Evolutionary conservation across 768 basidiomycete species (phyloP).

Genomic region (Mycena belliarum): DNA sequence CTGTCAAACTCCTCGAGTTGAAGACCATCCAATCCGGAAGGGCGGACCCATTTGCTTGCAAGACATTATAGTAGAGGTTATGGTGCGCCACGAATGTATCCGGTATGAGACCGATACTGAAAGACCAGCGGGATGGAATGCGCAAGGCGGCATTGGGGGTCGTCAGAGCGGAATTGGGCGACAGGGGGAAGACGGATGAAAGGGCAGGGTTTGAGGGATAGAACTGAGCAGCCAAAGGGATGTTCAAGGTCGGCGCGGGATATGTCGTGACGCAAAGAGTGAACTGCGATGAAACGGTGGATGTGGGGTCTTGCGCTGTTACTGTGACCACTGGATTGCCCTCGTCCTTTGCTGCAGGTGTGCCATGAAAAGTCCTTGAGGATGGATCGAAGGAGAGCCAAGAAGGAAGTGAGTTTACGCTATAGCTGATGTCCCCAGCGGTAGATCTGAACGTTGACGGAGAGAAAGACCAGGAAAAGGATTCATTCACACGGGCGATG

Average conservation of each 20-base stretch:
- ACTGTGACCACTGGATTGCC: slow-evolving; percentile 64
- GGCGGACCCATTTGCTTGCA: slow-evolving; percentile 63
- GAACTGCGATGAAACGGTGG: slow-evolving; percentile 53
- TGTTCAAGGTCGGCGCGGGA: slow-evolving; percentile 54
- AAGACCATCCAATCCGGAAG: slow-evolving; percentile 80
- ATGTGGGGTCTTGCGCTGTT: slow-evolving; percentile 56
- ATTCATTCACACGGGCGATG: slow-evolving; percentile 66
- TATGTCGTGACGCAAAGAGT: slow-evolving; percentile 57
- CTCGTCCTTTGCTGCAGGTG: slow-evolving; percentile 61
- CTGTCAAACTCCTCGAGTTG: slow-evolving; percentile 64
- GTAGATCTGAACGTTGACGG: slow-evolving; percentile 61
- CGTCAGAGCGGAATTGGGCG: slow-evolving; percentile 57
- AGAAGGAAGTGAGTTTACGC: slow-evolving; percentile 57
- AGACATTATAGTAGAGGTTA: slow-evolving; percentile 63
- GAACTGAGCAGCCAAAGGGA: slow-evolving; percentile 63
- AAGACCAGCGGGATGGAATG: slow-evolving; percentile 83
- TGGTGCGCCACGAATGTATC: slow-evolving; percentile 66
- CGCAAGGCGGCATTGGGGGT: slow-evolving; percentile 58
- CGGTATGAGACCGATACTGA: slow-evolving; percentile 81
- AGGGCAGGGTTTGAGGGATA: slow-evolving; percentile 58
- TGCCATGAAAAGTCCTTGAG: slow-evolving; percentile 66
- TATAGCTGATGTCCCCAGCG: slow-evolving; percentile 46
- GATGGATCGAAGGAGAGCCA: slow-evolving; percentile 78
- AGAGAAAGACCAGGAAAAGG: slow-evolving; percentile 73
- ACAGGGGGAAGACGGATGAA: slow-evolving; percentile 73